phyloP scores from a whole-genome alignment of 768 basidiomycete species.

The Lactarius hatsudake region DNA sequence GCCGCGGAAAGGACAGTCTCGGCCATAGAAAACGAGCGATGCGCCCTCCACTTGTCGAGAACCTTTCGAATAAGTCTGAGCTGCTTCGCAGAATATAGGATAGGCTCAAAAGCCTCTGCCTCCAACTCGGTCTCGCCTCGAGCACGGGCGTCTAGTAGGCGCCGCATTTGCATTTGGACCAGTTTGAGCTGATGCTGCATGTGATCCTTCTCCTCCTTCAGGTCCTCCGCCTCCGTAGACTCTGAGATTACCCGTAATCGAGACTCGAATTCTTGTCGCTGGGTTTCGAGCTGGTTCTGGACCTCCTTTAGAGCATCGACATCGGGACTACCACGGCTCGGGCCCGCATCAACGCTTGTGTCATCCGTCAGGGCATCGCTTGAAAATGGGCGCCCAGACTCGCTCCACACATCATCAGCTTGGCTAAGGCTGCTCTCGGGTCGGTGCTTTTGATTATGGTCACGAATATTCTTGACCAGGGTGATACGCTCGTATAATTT shows the following conservation, averaged over 20 bases:
- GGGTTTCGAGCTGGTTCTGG: conserved; percentile 63
- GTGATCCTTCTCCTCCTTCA: conserved; percentile 88
- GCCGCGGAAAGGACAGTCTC: conserved; percentile 84
- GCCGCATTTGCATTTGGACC: conserved; percentile 79
- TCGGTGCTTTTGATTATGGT: conserved; percentile 73
- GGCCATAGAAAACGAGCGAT: conserved; percentile 88
- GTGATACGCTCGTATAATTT: conserved; percentile 93
- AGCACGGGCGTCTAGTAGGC: conserved; percentile 71
- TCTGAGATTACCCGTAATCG: conserved; percentile 60
- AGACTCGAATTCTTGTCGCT: conserved; percentile 52
- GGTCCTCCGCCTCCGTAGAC: conserved; percentile 77
- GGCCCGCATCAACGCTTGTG: conserved; percentile 72
- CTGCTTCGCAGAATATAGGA: conserved; percentile 79
- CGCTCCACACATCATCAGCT: conserved; percentile 87
- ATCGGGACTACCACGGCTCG: conserved; percentile 62
- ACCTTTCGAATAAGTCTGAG: conserved; percentile 79
- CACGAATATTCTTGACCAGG: conserved; percentile 84
- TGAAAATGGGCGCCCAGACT: conserved; percentile 73
- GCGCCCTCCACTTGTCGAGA: conserved; percentile 80
- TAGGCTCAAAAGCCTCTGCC: conserved; percentile 67
- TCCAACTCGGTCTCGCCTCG: conserved; percentile 72
- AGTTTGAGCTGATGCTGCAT: conserved; percentile 86
- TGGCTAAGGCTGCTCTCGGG: conserved; percentile 89
- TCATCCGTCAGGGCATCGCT: conserved; percentile 84
- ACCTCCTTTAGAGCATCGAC: conserved; percentile 65